A percentile compares a stretch with the other conserved stretches of the same genome.
Conservation (phyloP, 345 rosid species). For the Microcos paniculata region DNA sequence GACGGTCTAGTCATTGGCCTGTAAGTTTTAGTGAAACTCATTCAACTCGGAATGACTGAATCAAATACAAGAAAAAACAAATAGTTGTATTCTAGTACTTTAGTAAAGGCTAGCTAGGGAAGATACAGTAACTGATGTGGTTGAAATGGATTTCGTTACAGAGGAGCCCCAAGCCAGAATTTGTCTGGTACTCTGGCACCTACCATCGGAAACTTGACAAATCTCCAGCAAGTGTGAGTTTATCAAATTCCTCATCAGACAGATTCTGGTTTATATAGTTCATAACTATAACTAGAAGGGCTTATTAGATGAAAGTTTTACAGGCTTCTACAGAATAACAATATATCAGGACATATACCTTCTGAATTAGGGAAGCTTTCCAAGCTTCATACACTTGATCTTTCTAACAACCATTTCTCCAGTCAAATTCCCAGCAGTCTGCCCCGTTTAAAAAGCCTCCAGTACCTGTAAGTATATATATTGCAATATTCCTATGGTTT, state of each 20-base stretch:
- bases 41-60: neutral
- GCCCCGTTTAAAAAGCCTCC: slow-evolving; percentile 53
- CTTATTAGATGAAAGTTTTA: slow-evolving; percentile 14
- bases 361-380: slow-evolving; percentile 66
- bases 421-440: slow-evolving; percentile 67
- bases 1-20: slow-evolving; percentile 61
- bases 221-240: slow-evolving; percentile 78
- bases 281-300: neutral
- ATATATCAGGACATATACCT: slow-evolving; percentile 74
- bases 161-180: slow-evolving; percentile 83
- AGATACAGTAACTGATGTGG: neutral
- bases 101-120: neutral
- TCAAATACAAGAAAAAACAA: slow-evolving; percentile 3
- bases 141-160: slow-evolving; percentile 31
- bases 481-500: neutral
- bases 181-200: slow-evolving; percentile 72
- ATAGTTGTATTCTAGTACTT: neutral
- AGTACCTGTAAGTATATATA: slow-evolving; percentile 61
- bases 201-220: slow-evolving; percentile 73
- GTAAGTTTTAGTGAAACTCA: slow-evolving; percentile 46
- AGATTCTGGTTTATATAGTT: neutral
- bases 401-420: slow-evolving; percentile 66
- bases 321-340: slow-evolving; percentile 80
- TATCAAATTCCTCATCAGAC: slow-evolving; percentile 4
- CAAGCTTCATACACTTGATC: slow-evolving; percentile 80